phyloP scores from a whole-genome alignment of 768 basidiomycete species.

The Lactifluus hygrophoroides region DNA sequence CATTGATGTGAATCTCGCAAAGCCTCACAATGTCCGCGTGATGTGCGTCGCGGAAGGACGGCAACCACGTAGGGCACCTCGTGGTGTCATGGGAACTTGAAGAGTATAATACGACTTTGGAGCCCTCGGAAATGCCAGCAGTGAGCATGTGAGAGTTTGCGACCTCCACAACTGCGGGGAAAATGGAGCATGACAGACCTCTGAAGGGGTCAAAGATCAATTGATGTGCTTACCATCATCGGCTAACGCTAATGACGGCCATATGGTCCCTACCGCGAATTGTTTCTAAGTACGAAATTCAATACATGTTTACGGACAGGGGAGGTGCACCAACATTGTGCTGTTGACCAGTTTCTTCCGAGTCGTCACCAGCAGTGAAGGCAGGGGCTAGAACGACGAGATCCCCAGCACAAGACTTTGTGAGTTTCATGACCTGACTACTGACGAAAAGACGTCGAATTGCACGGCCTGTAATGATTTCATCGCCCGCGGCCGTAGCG shows the following conservation, averaged over 20 bases:
- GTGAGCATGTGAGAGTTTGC: slow-evolving; percentile 55
- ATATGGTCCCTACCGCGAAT: slow-evolving; percentile 61
- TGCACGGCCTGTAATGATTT: slow-evolving; percentile 31
- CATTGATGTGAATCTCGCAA: slow-evolving; percentile 34
- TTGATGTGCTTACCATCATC: slow-evolving; percentile 43
- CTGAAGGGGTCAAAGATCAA: not conserved
- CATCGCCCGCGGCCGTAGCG: not conserved
- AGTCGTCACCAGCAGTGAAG: not conserved
- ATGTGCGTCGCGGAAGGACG: slow-evolving; percentile 40
- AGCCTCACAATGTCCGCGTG: slow-evolving; percentile 48
- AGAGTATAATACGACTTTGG: slow-evolving; percentile 40
- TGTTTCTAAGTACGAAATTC: slow-evolving; percentile 31
- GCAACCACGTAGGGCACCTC: slow-evolving; percentile 37
- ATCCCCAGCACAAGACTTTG: slow-evolving; percentile 63
- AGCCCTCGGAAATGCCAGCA: slow-evolving; percentile 43
- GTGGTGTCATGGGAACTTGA: slow-evolving; percentile 25
- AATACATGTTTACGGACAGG: slow-evolving; percentile 1
- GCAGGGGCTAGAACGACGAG: slow-evolving; percentile 45
- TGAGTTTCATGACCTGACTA: slow-evolving; percentile 48
- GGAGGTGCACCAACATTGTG: slow-evolving; percentile 7
- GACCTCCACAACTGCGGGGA: slow-evolving; percentile 41
- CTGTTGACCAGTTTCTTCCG: slow-evolving; percentile 5
- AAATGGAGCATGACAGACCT: not conserved
- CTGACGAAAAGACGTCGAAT: slow-evolving; percentile 57
- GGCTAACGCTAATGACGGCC: slow-evolving; percentile 63